Evolutionary conservation across 2,329 filamentous ascomycete species (phyloP).

Genomic region (Penicillium crustosum): DNA sequence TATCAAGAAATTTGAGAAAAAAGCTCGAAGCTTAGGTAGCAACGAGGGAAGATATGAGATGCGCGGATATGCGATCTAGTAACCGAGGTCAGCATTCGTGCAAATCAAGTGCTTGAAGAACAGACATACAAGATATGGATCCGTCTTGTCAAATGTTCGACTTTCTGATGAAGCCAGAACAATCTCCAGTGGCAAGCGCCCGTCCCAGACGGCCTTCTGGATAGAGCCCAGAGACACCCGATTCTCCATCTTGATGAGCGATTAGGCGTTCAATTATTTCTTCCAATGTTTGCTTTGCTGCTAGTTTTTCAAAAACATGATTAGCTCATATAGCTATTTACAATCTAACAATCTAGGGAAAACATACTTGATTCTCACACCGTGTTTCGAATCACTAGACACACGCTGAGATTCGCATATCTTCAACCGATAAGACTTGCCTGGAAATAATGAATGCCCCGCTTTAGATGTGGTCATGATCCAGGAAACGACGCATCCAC

Average conservation of each 20-base stretch:
- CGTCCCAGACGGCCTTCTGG: slow-evolving; percentile 57
- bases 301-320: neutral
- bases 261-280: neutral
- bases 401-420: slow-evolving; percentile 2
- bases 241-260: slow-evolving; percentile 27
- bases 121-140: slow-evolving; percentile 57
- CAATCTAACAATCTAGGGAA: neutral
- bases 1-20: slow-evolving; percentile 61
- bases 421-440: neutral
- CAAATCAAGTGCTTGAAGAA: neutral
- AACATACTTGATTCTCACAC: neutral
- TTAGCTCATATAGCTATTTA: neutral
- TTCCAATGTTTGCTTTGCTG: neutral
- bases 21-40: slow-evolving; percentile 60
- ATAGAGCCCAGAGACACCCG: slow-evolving; percentile 33
- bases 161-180: slow-evolving; percentile 59
- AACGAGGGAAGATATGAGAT: slow-evolving; percentile 69
- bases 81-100: neutral
- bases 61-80: slow-evolving; percentile 60
- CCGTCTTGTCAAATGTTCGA: slow-evolving; percentile 59
- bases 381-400: neutral
- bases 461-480: slow-evolving; percentile 6
- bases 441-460: slow-evolving; percentile 10
- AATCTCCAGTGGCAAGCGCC: slow-evolving; percentile 61
- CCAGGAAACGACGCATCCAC: neutral